Evolutionary conservation across 1,284 basidiomycete genomes (phyloP).

Genomic region (Taiwanofungus camphoratus): DNA sequence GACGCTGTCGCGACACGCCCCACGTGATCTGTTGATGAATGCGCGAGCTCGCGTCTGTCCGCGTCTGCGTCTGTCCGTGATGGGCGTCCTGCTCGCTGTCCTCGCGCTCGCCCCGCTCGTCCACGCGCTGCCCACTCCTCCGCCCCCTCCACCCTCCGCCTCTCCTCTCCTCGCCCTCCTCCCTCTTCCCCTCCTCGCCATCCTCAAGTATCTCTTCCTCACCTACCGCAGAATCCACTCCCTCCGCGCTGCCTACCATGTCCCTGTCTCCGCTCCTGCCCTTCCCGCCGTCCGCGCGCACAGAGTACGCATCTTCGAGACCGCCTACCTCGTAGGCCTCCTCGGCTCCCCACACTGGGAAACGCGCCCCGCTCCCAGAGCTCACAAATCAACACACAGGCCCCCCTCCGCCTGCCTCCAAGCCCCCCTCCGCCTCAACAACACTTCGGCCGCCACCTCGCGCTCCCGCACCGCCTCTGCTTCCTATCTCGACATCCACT

Average conservation of each 20-base stretch:
- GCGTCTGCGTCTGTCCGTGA: too few relatives aligned
- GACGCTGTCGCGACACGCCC: too few relatives aligned
- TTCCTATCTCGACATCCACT: slow-evolving; percentile 10
- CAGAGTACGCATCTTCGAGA: slow-evolving; percentile 4
- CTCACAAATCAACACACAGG: slow-evolving; percentile 3
- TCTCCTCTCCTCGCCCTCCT: slow-evolving; percentile 11
- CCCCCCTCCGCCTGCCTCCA: neutral
- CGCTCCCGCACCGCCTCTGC: slow-evolving; percentile 11
- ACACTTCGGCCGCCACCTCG: slow-evolving; percentile 4
- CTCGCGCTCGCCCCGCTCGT: too few relatives aligned
- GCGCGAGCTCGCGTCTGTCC: too few relatives aligned
- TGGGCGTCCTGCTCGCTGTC: too few relatives aligned
- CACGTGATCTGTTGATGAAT: too few relatives aligned
- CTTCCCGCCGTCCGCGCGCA: neutral
- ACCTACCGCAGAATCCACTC: slow-evolving; percentile 16
- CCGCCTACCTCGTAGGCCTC: slow-evolving; percentile 18
- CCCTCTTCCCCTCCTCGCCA: slow-evolving; percentile 13
- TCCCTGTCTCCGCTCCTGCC: neutral
- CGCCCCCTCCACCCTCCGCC: neutral
- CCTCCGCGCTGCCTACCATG: slow-evolving; percentile 8
- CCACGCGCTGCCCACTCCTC: slow-evolving; percentile 2
- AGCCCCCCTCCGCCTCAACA: slow-evolving; percentile 2
- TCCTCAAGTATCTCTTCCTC: slow-evolving; percentile 17
- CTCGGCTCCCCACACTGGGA: slow-evolving; percentile 22
- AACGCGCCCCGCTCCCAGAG: slow-evolving; percentile 14